These are phyloP conservation scores for Naganishia kalamii DNA, from an alignment of 768 basidiomycete species.

Conservation along the genomic window DNA sequence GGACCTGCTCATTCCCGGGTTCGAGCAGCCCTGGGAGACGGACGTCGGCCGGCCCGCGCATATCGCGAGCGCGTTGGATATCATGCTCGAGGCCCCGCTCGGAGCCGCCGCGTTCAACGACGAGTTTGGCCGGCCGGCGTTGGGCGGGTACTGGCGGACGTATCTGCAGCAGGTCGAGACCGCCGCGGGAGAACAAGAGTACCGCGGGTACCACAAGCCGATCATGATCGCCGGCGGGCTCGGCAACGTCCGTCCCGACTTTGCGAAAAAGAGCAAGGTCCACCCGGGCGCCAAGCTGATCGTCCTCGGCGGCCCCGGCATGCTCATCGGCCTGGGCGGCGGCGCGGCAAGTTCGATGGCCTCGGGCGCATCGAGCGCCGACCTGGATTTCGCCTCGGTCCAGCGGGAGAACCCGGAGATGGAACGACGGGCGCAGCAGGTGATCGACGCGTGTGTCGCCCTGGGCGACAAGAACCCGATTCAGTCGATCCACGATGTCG, in stretches of 20 bases:
- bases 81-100: conserved; percentile 94
- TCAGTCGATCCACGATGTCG: conserved; percentile 95
- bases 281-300: conserved; percentile 76
- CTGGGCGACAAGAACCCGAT: conserved; percentile 65
- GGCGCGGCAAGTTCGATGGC: conserved; percentile 93
- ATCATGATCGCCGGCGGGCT: conserved; percentile 99
- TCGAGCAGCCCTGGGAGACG: conserved; percentile 84
- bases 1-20: conserved; percentile 85
- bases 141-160: conserved; percentile 90
- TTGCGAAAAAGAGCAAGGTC: conserved; percentile 72
- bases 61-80: conserved; percentile 86
- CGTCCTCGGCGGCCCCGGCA: conserved; percentile 89
- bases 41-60: conserved; percentile 85
- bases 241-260: conserved; percentile 80
- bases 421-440: conserved; percentile 93
- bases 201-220: conserved; percentile 92
- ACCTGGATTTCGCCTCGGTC: conserved; percentile 93
- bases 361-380: conserved; percentile 80
- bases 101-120: conserved; percentile 97
- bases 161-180: conserved; percentile 68
- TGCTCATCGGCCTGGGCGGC: conserved; percentile 93
- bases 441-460: conserved; percentile 82
- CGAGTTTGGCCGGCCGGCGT: conserved; percentile 89
- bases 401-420: conserved; percentile 98
- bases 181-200: conserved; percentile 50